Evolutionary conservation across 768 basidiomycete genomes (phyloP).

Genomic region (Suillus weaverae): DNA sequence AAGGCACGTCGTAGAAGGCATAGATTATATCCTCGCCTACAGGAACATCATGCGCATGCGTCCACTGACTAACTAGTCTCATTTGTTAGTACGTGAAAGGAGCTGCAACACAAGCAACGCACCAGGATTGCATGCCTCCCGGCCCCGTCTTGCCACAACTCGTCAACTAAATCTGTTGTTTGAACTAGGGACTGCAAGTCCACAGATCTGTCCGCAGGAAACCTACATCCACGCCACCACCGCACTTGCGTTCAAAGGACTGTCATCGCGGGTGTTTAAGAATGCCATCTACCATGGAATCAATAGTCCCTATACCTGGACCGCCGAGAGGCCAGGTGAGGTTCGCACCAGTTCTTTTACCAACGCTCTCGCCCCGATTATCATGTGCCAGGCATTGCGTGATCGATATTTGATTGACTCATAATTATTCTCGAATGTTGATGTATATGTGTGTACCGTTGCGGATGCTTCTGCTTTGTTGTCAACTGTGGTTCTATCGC

Average conservation of each 20-base stretch:
- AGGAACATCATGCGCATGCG: background rate
- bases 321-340: too few species aligned
- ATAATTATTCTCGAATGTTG: too few species aligned
- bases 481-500: too few species aligned
- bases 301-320: too few species aligned
- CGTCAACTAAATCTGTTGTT: background rate
- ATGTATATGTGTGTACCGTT: too few species aligned
- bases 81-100: background rate
- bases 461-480: too few species aligned
- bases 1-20: background rate
- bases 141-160: background rate
- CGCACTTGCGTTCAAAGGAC: background rate
- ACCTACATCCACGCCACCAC: background rate
- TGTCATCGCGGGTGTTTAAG: too few species aligned
- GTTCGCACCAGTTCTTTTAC: too few species aligned
- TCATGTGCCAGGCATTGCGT: too few species aligned
- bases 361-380: too few species aligned
- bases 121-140: background rate
- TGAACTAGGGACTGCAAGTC: background rate
- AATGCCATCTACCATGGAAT: too few species aligned
- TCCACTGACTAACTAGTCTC: background rate
- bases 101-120: background rate
- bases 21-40: background rate
- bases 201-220: background rate
- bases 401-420: too few species aligned